Percentiles rank a stretch among this genome's conserved stretches.
Conservation (phyloP, 768 basidiomycete genomes). For the Tulasnella sp. region DNA sequence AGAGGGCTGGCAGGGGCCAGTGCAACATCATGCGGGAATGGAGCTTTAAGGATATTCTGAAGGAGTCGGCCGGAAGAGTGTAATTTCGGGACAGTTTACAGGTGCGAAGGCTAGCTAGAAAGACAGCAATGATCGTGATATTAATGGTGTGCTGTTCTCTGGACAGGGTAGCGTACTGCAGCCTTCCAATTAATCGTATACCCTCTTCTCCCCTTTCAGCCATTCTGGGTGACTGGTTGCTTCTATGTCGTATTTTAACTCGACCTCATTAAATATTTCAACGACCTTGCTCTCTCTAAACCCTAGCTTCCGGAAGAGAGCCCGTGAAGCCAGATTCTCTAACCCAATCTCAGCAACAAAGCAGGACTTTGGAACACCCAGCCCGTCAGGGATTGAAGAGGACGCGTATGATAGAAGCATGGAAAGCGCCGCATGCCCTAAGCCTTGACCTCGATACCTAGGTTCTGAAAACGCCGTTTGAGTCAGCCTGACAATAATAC, state of each 20-base stretch:
- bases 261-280: conserved; percentile 74
- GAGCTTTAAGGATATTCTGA: conserved; percentile 11
- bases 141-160: neutral
- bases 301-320: conserved; percentile 67
- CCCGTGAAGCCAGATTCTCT: conserved; percentile 59
- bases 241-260: conserved; percentile 48
- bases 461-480: conserved; percentile 40
- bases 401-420: conserved; percentile 59
- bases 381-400: conserved; percentile 29
- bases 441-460: conserved; percentile 58
- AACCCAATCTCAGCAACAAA: conserved; percentile 67
- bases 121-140: neutral
- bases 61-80: neutral
- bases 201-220: neutral
- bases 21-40: conserved; percentile 4
- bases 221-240: neutral
- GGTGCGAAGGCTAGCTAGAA: neutral
- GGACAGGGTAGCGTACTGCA: neutral
- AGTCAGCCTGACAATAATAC: neutral
- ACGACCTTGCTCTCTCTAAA: conserved; percentile 61
- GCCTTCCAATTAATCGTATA: neutral
- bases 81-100: neutral
- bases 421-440: conserved; percentile 53
- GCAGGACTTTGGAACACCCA: conserved; percentile 37
- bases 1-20: neutral